These are phyloP conservation scores for Pyricularia sp. DNA, from an alignment of 2,329 filamentous ascomycete species.

Conservation along the genomic window DNA sequence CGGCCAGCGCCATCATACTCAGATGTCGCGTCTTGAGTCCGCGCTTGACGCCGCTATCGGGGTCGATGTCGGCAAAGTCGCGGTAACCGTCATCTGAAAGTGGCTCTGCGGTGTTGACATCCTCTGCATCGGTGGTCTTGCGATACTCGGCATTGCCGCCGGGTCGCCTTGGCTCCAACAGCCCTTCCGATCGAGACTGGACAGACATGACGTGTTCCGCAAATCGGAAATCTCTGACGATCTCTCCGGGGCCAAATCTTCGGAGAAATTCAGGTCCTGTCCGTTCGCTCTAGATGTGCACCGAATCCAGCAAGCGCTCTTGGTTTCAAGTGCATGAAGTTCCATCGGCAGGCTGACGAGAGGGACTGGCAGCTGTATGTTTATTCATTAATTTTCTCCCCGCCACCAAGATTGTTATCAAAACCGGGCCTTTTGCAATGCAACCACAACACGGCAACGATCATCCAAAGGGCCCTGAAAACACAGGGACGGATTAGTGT, in stretches of 20 bases:
- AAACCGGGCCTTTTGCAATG: not conserved
- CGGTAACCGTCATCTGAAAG: not conserved
- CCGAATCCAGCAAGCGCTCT: not conserved
- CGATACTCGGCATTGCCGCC: not conserved
- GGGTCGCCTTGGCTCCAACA: not conserved
- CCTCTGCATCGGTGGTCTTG: not conserved
- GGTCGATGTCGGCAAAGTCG: constrained; percentile 37
- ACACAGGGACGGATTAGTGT: not conserved
- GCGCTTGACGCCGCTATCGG: constrained; percentile 52
- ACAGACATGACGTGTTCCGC: not conserved
- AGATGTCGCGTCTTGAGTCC: constrained; percentile 56
- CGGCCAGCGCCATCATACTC: constrained; percentile 52
- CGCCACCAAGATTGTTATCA: not conserved
- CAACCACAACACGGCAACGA: not conserved
- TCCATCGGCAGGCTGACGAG: not conserved
- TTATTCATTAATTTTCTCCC: not conserved
- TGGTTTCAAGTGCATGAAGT: not conserved
- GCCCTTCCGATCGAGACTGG: not conserved
- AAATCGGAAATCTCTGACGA: not conserved
- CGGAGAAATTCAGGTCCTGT: not conserved
- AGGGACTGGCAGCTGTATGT: not conserved
- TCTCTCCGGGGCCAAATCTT: not conserved
- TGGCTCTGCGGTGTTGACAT: not conserved
- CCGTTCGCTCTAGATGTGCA: not conserved
- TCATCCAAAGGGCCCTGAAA: not conserved